These are phyloP conservation scores for Aegilops speltoides DNA, from an alignment of 176 grass and related monocot species.

Conservation along the genomic window DNA sequence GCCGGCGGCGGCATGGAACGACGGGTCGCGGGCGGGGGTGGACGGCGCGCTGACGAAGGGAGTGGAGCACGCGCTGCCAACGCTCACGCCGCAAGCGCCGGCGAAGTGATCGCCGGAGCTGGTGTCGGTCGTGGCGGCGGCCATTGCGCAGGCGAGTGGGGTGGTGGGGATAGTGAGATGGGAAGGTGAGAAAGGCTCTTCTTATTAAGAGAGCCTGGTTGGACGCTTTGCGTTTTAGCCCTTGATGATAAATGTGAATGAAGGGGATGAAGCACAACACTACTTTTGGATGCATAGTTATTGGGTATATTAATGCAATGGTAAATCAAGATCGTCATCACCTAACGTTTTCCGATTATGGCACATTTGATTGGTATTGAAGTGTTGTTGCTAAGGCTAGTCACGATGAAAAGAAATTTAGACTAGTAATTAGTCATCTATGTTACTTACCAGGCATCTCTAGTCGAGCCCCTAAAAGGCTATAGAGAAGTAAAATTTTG, in stretches of 20 bases:
- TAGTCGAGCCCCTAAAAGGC: too few species aligned
- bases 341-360: too few species aligned
- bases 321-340: background rate
- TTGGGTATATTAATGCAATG: too few species aligned
- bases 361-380: too few species aligned
- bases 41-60: slow-evolving; percentile 59
- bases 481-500: too few species aligned
- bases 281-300: too few species aligned
- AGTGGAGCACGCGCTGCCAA: slow-evolving; percentile 51
- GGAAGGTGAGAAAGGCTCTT: background rate
- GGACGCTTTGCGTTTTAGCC: background rate
- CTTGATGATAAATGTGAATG: background rate
- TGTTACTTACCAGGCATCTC: too few species aligned
- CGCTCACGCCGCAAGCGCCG: background rate
- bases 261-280: background rate
- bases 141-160: slow-evolving; percentile 27
- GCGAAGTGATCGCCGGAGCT: slow-evolving; percentile 13
- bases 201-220: background rate
- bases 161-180: background rate
- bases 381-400: too few species aligned
- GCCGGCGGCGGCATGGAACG: slow-evolving; percentile 1
- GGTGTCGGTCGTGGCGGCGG: background rate
- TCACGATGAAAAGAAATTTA: too few species aligned
- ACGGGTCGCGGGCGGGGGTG: slow-evolving; percentile 43
- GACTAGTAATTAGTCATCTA: too few species aligned